Evolutionary conservation across 2,329 filamentous ascomycete genomes (phyloP).

Genomic region (Plenodomus biglobosus): DNA sequence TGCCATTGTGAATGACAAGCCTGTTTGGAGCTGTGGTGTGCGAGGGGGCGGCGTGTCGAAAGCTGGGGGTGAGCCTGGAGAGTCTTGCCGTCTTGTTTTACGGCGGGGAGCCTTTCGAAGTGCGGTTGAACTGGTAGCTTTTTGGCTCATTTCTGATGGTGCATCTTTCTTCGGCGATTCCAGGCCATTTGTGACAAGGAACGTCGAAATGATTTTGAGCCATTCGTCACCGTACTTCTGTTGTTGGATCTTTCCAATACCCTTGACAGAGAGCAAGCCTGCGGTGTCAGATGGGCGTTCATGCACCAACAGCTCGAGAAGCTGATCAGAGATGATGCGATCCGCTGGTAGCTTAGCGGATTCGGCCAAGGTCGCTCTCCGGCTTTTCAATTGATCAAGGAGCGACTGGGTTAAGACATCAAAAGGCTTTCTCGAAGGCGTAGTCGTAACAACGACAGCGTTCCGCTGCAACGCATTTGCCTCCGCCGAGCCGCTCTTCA

Average conservation of each 20-base stretch:
- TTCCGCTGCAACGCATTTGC: slow-evolving; percentile 2
- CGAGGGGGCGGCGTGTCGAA: slow-evolving; percentile 23
- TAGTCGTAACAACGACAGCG: not conserved
- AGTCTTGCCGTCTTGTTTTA: slow-evolving; percentile 2
- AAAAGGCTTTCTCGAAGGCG: slow-evolving; percentile 4
- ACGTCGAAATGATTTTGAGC: slow-evolving; percentile 28
- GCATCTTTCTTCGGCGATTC: not conserved
- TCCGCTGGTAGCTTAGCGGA: slow-evolving; percentile 9
- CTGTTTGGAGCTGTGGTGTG: slow-evolving; percentile 15
- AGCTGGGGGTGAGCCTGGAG: slow-evolving; percentile 23
- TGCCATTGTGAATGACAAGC: slow-evolving; percentile 25
- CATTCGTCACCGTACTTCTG: slow-evolving; percentile 32
- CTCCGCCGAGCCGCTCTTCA: slow-evolving; percentile 1
- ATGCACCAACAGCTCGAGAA: slow-evolving; percentile 29
- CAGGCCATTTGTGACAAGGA: slow-evolving; percentile 9
- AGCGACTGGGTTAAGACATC: slow-evolving; percentile 20
- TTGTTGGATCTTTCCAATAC: slow-evolving; percentile 21
- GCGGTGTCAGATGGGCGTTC: slow-evolving; percentile 21
- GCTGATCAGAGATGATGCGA: slow-evolving; percentile 21
- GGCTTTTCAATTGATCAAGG: slow-evolving; percentile 18
- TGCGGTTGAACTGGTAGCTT: too few species aligned
- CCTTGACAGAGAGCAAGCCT: slow-evolving; percentile 26
- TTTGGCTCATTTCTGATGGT: too few species aligned
- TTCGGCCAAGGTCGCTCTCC: slow-evolving; percentile 23
- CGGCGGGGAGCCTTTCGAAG: slow-evolving; percentile 5